These are phyloP conservation scores for Capsicum rhomboideum DNA, from an alignment of 257 asterid species.

Conservation along the genomic window DNA sequence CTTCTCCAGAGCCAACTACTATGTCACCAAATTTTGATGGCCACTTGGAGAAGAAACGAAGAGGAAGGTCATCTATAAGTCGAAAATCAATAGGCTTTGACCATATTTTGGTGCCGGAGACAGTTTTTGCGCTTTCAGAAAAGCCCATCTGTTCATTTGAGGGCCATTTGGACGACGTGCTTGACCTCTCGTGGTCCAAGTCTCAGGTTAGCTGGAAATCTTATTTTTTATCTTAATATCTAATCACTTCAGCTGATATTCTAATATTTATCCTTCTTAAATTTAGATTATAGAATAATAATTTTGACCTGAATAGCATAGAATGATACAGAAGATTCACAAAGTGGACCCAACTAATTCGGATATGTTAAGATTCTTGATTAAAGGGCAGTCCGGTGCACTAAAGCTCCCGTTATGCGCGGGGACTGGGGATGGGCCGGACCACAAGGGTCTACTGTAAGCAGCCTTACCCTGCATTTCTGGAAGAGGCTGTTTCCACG, in stretches of 20 bases:
- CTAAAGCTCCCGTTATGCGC: too few relatives aligned
- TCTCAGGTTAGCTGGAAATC: conserved; percentile 62
- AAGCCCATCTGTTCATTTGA: conserved; percentile 76
- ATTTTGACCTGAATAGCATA: neutral
- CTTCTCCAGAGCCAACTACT: conserved; percentile 79
- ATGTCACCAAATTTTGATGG: conserved; percentile 71
- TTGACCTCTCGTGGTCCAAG: conserved; percentile 98
- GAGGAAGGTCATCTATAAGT: conserved; percentile 72
- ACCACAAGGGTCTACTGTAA: too few relatives aligned
- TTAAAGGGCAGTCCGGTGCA: too few relatives aligned
- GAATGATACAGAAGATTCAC: neutral
- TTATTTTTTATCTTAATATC: neutral
- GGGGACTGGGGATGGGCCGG: too few relatives aligned
- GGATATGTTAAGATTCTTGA: neutral
- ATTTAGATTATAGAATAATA: neutral
- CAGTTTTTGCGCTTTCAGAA: conserved; percentile 70
- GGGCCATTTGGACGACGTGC: conserved; percentile 82
- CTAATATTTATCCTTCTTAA: neutral
- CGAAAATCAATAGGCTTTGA: conserved; percentile 82
- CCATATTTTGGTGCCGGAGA: conserved; percentile 76
- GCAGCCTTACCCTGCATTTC: too few relatives aligned
- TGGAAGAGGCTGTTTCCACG: too few relatives aligned
- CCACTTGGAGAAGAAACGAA: conserved; percentile 60
- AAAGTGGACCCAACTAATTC: neutral
- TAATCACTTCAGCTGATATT: neutral